These are phyloP conservation scores for Vigna reflexopilosa DNA, from an alignment of 306 rosid genomes.

Conservation along the genomic window DNA sequence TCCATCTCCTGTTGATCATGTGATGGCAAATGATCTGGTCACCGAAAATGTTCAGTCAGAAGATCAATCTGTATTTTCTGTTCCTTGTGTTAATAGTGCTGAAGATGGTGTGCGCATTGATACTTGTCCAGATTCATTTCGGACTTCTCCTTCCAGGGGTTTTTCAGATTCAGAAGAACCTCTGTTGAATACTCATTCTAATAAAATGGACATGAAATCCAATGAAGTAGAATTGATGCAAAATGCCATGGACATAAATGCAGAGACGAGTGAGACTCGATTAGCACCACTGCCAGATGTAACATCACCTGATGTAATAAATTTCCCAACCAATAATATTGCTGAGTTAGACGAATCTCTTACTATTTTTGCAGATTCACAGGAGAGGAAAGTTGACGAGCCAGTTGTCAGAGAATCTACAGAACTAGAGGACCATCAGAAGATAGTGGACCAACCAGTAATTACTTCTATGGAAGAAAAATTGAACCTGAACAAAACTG, in stretches of 20 bases:
- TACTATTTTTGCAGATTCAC: slow-evolving; percentile 9
- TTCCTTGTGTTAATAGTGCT: slow-evolving; percentile 39
- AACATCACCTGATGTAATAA: slow-evolving; percentile 37
- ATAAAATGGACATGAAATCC: slow-evolving; percentile 48
- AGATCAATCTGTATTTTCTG: slow-evolving; percentile 41
- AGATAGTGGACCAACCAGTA: slow-evolving; percentile 44
- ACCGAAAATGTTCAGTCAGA: slow-evolving; percentile 43
- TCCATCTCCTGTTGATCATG: slow-evolving; percentile 51
- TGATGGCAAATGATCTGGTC: slow-evolving; percentile 44
- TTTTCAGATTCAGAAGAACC: slow-evolving; percentile 46
- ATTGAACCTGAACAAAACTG: slow-evolving; percentile 40
- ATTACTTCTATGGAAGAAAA: slow-evolving; percentile 46
- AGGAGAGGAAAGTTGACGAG: slow-evolving; percentile 45
- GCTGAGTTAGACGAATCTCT: slow-evolving; percentile 50
- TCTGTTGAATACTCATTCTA: slow-evolving; percentile 46
- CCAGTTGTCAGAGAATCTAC: slow-evolving; percentile 48
- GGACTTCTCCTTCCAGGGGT: slow-evolving; percentile 51
- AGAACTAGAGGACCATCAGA: slow-evolving; percentile 46
- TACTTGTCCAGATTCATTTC: slow-evolving; percentile 47
- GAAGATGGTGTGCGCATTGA: slow-evolving; percentile 42
- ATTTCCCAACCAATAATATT: slow-evolving; percentile 45
- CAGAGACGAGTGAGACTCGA: slow-evolving; percentile 42
- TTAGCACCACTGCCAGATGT: slow-evolving; percentile 43
- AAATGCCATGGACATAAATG: slow-evolving; percentile 43
- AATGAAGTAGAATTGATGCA: slow-evolving; percentile 54